Conservation (phyloP, 208 protist species). For the Wallacemonas collosoma region DNA sequence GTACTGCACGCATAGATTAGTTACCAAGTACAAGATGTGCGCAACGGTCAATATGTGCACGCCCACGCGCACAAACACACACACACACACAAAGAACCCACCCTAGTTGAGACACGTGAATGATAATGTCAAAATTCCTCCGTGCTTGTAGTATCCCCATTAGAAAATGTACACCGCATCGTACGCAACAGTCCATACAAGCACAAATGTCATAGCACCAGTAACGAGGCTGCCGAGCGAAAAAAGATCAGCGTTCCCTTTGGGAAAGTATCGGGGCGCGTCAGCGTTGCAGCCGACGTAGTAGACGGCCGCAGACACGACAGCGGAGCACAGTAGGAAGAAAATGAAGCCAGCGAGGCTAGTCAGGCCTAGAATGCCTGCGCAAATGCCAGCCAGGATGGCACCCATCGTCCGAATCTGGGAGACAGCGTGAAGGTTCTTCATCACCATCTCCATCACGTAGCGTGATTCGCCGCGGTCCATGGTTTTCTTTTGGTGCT, state of each 20-base stretch:
- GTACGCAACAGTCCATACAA: slow-evolving; percentile 87
- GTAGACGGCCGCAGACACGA: slow-evolving; percentile 67
- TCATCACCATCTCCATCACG: slow-evolving; percentile 46
- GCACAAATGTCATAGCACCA: slow-evolving; percentile 82
- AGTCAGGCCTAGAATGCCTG: slow-evolving; percentile 77
- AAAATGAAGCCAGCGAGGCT: slow-evolving; percentile 70
- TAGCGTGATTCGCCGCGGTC: slow-evolving; percentile 53
- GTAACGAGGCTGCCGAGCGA: slow-evolving; percentile 59
- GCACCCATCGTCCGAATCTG: slow-evolving; percentile 78
- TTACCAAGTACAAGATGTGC: slow-evolving; percentile 7
- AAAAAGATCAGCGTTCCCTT: slow-evolving; percentile 65
- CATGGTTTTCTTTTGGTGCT: slow-evolving; percentile 21
- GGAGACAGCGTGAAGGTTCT: slow-evolving; percentile 64
- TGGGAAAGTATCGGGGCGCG: slow-evolving; percentile 75
- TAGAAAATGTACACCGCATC: slow-evolving; percentile 91
- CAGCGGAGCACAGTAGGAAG: slow-evolving; percentile 52
- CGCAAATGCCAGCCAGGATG: slow-evolving; percentile 71
- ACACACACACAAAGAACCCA: too few relatives aligned
- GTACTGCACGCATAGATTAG: neutral
- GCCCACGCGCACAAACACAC: too few relatives aligned
- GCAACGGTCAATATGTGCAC: neutral
- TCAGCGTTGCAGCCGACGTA: slow-evolving; percentile 54
- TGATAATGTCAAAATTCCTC: too few relatives aligned
- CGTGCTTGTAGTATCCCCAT: neutral
- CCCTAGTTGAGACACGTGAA: too few relatives aligned